Evolutionary conservation across 2,329 filamentous ascomycete species (phyloP), one percentile per base, ranked within the genome.

Genomic region (Madurella mycetomatis): DNA sequence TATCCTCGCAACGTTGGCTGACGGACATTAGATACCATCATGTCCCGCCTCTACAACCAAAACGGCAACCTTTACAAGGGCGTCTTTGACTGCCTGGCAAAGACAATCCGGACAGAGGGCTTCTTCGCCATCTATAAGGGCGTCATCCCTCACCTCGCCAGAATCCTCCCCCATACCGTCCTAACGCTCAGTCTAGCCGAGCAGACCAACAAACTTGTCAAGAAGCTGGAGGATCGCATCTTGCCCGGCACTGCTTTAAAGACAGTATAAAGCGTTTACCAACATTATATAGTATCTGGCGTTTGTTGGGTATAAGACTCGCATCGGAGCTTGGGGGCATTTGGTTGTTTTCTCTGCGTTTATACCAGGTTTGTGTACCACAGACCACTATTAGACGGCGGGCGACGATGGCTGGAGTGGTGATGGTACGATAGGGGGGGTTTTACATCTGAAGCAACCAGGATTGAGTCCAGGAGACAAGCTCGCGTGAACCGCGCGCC

Each of bases 21-120:
- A 58, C 51, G 3, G 4, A 15, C 25, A 16, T 5, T n/a, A 82
- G 94, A 99, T 71, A 99, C 94, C 5, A 89, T 99, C 73, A 99
- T 99, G 94, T 94, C 90, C 58, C 87, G 94, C 59, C 86, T 99
- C 78, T 99, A 99, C 79, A 99, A 99, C 76, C 94, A 99, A 72
- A 95, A 92, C 58, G 94, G 94, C 49, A 95, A 96, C 69, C 80
- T 99, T n/a, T 99, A 99, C 78, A 86, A 82, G 63, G 88, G 92
- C 55, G 90, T 95, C 4, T 88, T 95, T 60, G 94, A 99, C 73
- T 99, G 94, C 70, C 73, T 97, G 56, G 83, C 82, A 69, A 92
- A 96, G 75, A 99, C 94, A 0, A 80, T 99, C 57, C 87, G 86
- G 69, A 96, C 90, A 0, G 94, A 99, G 70, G 94, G 94, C 18